Evolutionary conservation across 1,284 basidiomycete genomes (phyloP).

Genomic region (Phlebopus sp.): DNA sequence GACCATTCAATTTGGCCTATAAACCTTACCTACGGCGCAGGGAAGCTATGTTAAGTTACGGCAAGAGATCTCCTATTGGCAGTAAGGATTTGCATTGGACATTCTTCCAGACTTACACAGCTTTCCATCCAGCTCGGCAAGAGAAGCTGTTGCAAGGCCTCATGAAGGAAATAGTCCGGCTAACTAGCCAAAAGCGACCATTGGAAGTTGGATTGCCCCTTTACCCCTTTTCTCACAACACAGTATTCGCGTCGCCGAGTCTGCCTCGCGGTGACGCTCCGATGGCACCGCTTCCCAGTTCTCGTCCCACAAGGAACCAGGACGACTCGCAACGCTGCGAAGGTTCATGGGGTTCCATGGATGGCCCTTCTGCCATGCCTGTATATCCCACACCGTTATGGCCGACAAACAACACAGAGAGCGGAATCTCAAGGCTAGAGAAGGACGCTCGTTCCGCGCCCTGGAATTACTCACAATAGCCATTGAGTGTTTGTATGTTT

Average conservation of each 20-base stretch:
- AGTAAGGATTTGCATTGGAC: conserved; percentile 46
- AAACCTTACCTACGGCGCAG: conserved; percentile 35
- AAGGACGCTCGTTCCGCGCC: conserved; percentile 1
- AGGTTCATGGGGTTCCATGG: conserved; percentile 8
- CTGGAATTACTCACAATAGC: conserved; percentile 15
- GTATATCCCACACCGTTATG: conserved; percentile 9
- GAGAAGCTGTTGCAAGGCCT: conserved; percentile 76
- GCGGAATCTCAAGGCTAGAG: background rate
- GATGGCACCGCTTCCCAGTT: conserved; percentile 40
- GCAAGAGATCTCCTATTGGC: conserved; percentile 75
- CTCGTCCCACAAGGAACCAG: conserved; percentile 10
- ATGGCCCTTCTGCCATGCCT: conserved; percentile 6
- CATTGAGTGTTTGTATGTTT: background rate
- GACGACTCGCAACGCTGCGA: conserved; percentile 8
- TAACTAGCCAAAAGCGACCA: conserved; percentile 74
- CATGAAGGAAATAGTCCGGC: conserved; percentile 79
- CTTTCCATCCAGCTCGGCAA: conserved; percentile 56
- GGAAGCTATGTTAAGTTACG: conserved; percentile 78
- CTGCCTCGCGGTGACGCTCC: conserved; percentile 21
- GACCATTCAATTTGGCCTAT: background rate
- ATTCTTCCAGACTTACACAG: conserved; percentile 15
- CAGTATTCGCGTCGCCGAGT: conserved; percentile 50
- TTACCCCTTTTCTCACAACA: conserved; percentile 72
- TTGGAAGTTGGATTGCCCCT: conserved; percentile 74
- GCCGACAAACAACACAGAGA: conserved; percentile 10